phyloP scores from a whole-genome alignment of 2,329 filamentous ascomycete genomes.

The Xylogone sp. region DNA sequence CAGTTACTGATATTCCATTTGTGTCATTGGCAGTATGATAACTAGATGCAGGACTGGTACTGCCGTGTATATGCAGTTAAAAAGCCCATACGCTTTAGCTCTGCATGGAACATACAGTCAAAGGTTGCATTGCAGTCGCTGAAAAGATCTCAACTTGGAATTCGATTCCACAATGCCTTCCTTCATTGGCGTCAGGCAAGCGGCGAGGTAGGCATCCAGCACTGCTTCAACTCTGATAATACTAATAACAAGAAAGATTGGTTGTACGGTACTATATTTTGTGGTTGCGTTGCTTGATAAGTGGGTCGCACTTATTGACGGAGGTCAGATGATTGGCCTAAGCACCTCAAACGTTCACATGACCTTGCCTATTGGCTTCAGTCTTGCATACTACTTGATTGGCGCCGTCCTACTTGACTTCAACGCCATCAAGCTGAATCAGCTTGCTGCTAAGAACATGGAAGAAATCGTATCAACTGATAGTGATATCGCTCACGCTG shows the following conservation, averaged over 20 bases:
- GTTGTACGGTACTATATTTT: conserved; percentile 51
- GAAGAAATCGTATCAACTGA: conserved; percentile 40
- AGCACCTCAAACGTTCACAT: conserved; percentile 30
- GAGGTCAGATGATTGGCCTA: conserved; percentile 37
- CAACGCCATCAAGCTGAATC: conserved; percentile 47
- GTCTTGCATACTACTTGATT: conserved; percentile 53
- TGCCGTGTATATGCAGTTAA: conserved; percentile 44
- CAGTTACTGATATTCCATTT: neutral
- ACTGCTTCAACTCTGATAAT: neutral
- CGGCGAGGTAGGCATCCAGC: conserved; percentile 36
- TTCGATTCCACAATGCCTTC: conserved; percentile 52
- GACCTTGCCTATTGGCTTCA: conserved; percentile 42
- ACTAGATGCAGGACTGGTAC: conserved; percentile 51
- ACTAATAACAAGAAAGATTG: conserved; percentile 21
- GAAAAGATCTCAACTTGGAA: conserved; percentile 48
- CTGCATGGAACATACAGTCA: conserved; percentile 54
- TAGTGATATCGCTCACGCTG: conserved; percentile 34
- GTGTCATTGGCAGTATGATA: conserved; percentile 34
- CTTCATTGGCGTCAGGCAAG: conserved; percentile 55
- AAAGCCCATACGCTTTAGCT: conserved; percentile 48
- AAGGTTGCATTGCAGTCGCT: conserved; percentile 51
- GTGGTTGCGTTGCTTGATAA: conserved; percentile 51
- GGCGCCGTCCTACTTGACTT: conserved; percentile 53
- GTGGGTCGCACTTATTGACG: conserved; percentile 46
- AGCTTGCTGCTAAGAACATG: conserved; percentile 36